phyloP scores from a whole-genome alignment of 2,329 filamentous ascomycete species.

The Bipolaris zeicola region DNA sequence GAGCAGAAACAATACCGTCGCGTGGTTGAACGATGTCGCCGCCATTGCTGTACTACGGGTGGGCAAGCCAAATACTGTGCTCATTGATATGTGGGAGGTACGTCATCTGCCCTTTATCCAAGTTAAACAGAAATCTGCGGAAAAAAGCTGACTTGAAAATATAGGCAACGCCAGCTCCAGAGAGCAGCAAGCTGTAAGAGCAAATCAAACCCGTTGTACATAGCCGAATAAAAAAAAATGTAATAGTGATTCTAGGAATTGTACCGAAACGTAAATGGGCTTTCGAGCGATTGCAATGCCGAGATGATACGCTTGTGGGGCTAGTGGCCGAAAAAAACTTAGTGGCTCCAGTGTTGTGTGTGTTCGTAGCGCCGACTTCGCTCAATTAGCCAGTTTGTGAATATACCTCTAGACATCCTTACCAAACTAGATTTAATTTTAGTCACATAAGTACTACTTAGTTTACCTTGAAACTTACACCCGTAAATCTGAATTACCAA shows the following conservation, averaged over 20 bases:
- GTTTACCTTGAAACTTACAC: not conserved
- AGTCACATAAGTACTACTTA: not conserved
- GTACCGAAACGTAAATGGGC: not conserved
- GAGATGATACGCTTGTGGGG: constrained; percentile 7
- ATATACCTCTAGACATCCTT: not conserved
- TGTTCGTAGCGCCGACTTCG: constrained; percentile 4
- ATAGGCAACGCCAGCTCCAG: constrained; percentile 4
- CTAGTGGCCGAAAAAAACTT: constrained; percentile 15
- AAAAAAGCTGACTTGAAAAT: not conserved
- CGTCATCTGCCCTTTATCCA: not conserved
- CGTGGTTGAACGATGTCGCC: constrained; percentile 49
- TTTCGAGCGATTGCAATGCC: not conserved
- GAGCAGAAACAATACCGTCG: constrained; percentile 37
- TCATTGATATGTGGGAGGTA: constrained; percentile 38
- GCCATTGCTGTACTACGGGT: constrained; percentile 32
- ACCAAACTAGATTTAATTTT: not conserved
- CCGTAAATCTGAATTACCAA: not conserved
- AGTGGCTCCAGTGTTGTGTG: not conserved
- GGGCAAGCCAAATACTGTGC: constrained; percentile 25
- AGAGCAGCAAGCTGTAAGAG: not conserved
- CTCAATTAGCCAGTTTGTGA: not conserved
- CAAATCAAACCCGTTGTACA: not conserved
- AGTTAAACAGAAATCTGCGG: not conserved
- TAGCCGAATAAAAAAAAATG: not conserved
- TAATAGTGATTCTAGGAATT: not conserved